Base-by-base conservation (phyloP, 108 stramenopile genomes). In the Fragilaria radians region DNA sequence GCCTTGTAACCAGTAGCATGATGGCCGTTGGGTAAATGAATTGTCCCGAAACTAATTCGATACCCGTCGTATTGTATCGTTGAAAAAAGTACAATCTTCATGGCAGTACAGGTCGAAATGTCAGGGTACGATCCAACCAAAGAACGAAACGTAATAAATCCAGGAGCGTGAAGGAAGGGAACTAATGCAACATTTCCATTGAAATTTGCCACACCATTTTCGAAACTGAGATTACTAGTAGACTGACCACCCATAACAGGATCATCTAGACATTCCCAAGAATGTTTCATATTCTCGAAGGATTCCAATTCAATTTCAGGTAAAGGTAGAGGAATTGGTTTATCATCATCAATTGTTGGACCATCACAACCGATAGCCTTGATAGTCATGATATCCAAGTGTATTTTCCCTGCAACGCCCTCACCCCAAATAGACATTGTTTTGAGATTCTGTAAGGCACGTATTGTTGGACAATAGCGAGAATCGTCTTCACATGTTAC, bases 191-290 rank as follows among this genome's bases (percentile, higher is more conserved):
- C 63, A 28, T 65, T 54, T 29, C 78, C 78, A 26, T 64, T 59
- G 57, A 79, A 79, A 4, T 26, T 29, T 18, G 50, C 78, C 11
- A 74, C 48, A 5, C 69, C 65, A 30, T 74, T 57, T 1, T 70
- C 24, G 26, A 74, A 58, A 5, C 17, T 19, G 2, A 79, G 34
- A 25, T 53, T 66, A 9, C 65, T 48, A n/a, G 57, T 53, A 0
- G 73, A 74, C 30, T 65, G 27, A 19, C 78, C 78, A 21, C 78
- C 78, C 78, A 79, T 79, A 32, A 79, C 78, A 1, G 78, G 78
- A 65, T 79, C 78, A 52, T 78, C 73, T 71, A 73, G 21, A 5
- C 21, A 14, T 34, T 31, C 32, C 76, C 76, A 77, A 5, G 31
- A 23, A 28, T 63, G 65, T 3, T 46, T 18, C 5, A 68, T 65